Conservation (phyloP, 768 basidiomycete species). For the Fibroporia radiculosa region DNA sequence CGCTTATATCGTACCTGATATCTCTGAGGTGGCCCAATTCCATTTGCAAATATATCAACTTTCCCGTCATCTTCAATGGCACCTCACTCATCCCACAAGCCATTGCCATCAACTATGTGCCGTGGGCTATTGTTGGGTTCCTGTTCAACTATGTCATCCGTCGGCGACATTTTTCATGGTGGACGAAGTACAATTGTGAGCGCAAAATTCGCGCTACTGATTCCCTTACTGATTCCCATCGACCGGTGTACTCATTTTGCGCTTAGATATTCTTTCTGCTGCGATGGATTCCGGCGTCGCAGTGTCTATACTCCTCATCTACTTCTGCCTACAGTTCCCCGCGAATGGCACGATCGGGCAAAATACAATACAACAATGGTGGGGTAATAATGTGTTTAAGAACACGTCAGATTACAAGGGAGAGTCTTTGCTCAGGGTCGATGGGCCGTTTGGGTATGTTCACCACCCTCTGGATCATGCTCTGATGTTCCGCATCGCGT, state of each 20-base stretch:
- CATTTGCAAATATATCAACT: slow-evolving; percentile 52
- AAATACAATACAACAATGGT: slow-evolving; percentile 26
- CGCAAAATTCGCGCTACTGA: not conserved
- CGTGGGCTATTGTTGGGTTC: slow-evolving; percentile 71
- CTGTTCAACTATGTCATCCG: slow-evolving; percentile 72
- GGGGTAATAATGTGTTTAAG: slow-evolving; percentile 31
- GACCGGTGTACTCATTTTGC: not conserved
- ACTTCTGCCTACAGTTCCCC: slow-evolving; percentile 43
- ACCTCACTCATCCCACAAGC: slow-evolving; percentile 75
- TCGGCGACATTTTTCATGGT: slow-evolving; percentile 63
- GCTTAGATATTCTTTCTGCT: slow-evolving; percentile 62
- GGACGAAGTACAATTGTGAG: slow-evolving; percentile 76
- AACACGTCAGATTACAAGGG: slow-evolving; percentile 11
- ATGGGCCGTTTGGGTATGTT: slow-evolving; percentile 6
- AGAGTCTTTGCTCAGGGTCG: not conserved
- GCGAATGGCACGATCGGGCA: slow-evolving; percentile 25
- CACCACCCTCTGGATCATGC: not conserved
- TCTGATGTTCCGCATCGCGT: not conserved
- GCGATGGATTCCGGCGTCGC: slow-evolving; percentile 72
- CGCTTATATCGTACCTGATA: slow-evolving; percentile 45
- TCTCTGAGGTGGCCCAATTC: slow-evolving; percentile 54
- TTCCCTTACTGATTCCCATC: not conserved
- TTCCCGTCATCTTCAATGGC: slow-evolving; percentile 57
- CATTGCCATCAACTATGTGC: slow-evolving; percentile 78
- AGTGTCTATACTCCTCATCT: slow-evolving; percentile 57